These are phyloP conservation scores for Rosa lucieae DNA, from an alignment of 306 rosid species.

Conservation along the genomic window DNA sequence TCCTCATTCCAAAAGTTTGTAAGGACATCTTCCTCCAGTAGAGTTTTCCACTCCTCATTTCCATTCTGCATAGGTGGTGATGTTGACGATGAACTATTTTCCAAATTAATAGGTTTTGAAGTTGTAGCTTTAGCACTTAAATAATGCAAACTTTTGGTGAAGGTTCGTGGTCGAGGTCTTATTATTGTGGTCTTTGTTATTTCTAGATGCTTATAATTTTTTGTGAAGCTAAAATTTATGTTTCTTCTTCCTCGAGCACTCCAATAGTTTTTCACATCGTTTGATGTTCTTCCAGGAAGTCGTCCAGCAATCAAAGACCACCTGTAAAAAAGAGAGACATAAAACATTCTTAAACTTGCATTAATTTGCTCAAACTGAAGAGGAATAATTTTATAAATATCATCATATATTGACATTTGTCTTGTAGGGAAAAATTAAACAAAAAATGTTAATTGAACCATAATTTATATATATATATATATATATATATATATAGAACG, in stretches of 20 bases:
- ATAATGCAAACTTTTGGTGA: neutral
- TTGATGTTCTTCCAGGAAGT: conserved; percentile 11
- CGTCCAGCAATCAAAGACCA: conserved; percentile 19
- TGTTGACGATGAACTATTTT: neutral
- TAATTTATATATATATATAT: too few relatives aligned
- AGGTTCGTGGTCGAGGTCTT: conserved; percentile 13
- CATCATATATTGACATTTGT: too few relatives aligned
- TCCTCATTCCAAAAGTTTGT: neutral
- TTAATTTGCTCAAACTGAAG: neutral
- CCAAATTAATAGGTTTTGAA: neutral
- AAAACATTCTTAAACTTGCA: neutral
- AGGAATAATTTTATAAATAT: neutral
- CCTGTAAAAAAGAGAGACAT: neutral
- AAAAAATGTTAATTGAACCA: too few relatives aligned
- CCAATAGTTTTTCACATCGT: conserved; percentile 12
- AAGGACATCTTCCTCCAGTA: neutral
- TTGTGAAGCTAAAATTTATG: neutral
- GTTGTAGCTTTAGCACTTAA: neutral
- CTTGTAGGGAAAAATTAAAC: too few relatives aligned
- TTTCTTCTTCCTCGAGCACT: neutral
- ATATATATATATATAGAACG: too few relatives aligned
- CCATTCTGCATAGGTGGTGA: neutral
- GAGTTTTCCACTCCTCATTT: neutral
- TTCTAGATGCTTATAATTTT: neutral
- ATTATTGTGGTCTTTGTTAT: neutral